Evolutionary conservation across 2,329 filamentous ascomycete species (phyloP), one percentile per base, ranked within the genome.

Genomic region (Chalara sp.): DNA sequence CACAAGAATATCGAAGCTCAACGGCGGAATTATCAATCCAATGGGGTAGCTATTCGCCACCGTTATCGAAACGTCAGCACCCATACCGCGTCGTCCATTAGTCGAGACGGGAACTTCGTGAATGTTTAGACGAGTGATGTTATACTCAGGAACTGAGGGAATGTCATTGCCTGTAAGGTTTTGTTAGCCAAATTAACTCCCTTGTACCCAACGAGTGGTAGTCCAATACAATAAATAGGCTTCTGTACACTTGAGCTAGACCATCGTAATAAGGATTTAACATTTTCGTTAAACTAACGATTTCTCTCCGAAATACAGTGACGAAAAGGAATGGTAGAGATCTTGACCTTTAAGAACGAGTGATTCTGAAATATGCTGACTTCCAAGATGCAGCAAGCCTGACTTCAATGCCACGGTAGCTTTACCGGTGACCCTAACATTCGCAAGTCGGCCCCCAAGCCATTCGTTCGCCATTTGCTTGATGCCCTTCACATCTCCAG

Each of bases 391-490:
- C 53, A 97, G 72, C 46, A 95, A 69, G 29, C 93, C 92, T 44
- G 90, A 87, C 66, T 83, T 89, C 50, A 97, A 70, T 32, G 77
- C 76, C 37, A 97, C 74, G 39, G 84, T 73, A 30, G 89, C 84
- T 62, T 84, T 86, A 42, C 86, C 92, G 49, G 83, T 76, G 11
- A 97, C 72, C 54, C 79, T 81, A 51, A 99, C 70, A 51, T 78
- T 75, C 8, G 82, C 78, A 52, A 97, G 72, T 49, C 81, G 84
- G 39, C 91, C 90, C 49, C 87, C 83, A 53, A 99, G 72, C 84
- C 89, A 97, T 67, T 96, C 87, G 65, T 93, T 89, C 44, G 88
- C 89, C 56, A 97, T 79, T 53, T 78, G 79, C 53, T 88, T 84
- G 59, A 96, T 82, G 5, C 84, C 85, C 49, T 90, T 82, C 11